Evolutionary conservation across 805 yeast genomes (phyloP), one percentile per base, ranked within the genome.

Genomic region (Ogataea wickerhamii): DNA sequence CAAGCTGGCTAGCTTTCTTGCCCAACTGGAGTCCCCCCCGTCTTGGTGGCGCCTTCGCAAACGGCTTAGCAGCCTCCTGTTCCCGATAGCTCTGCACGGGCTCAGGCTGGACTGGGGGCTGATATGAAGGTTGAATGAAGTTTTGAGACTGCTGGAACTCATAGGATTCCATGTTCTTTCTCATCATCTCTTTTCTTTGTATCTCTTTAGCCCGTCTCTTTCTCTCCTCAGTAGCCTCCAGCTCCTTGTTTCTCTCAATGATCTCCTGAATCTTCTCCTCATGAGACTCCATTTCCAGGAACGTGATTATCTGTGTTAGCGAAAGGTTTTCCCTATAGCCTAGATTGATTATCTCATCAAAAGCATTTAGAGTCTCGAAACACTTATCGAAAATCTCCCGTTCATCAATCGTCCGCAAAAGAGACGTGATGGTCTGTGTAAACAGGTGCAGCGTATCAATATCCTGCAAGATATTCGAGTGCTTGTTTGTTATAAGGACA

Each of bases 211-310:
- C 97, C 60, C 87, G 81, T 65, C 94, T 84, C 68, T 91, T 91
- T 66, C 98, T 82, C 65, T 91, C 96, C 66, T 93, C 98, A 38
- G 87, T 81, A 28, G 98, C 98, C 64, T 91, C 98, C 55, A 86
- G 68, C 67, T 93, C 98, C 67, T 93, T 93, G 70, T 93, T 93
- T 63, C 89, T 80, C 66, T 87, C 98, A 54, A 93, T 93, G 60
- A 93, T 89, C 61, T 93, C 97, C 70, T 93, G 98, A 58, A 94
- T 91, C 71, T 87, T 91, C 67, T 93, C 99, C 66, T 93, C 98
- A 61, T 93, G 97, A 28, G 95, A 85, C 66, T 93, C 98, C 98
- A 93, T 91, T 59, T 87, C 91, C 68, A 93, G 70, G 65, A 86
- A 91, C 10, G 94, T 86, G 61, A 77, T 79, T 47, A 93, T 84